Conservation (phyloP, 371 early-diverging fungal genomes). For the Dichotomocladium elegans region DNA sequence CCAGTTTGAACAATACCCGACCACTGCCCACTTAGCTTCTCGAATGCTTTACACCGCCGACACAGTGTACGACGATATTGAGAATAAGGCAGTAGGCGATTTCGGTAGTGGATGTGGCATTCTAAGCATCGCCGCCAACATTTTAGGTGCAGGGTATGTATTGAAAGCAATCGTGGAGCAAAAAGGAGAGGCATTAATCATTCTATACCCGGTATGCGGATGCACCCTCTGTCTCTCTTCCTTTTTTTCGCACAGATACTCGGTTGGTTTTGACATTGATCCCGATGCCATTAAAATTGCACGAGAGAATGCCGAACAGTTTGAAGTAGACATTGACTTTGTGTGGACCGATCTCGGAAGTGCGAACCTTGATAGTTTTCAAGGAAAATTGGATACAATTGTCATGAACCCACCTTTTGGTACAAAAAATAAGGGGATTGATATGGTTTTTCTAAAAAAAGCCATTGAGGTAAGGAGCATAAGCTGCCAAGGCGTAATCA, state of each 20-base stretch:
- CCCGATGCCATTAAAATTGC: slow-evolving; percentile 75
- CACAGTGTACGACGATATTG: slow-evolving; percentile 73
- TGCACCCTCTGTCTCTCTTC: no score
- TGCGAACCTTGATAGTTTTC: slow-evolving; percentile 34
- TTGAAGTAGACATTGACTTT: slow-evolving; percentile 67
- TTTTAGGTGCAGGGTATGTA: slow-evolving; percentile 57
- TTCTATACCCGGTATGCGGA: no score
- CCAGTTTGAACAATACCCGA: slow-evolving; percentile 84
- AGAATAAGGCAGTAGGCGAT: slow-evolving; percentile 70
- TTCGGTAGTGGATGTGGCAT: slow-evolving; percentile 86
- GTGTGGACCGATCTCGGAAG: slow-evolving; percentile 45
- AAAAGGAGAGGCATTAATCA: background rate
- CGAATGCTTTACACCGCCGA: slow-evolving; percentile 83
- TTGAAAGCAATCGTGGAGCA: background rate
- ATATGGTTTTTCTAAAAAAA: slow-evolving; percentile 72
- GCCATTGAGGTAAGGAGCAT: slow-evolving; percentile 53
- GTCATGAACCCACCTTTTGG: slow-evolving; percentile 89
- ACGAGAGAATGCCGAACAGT: slow-evolving; percentile 61
- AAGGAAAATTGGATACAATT: slow-evolving; percentile 67
- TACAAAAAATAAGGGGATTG: slow-evolving; percentile 78
- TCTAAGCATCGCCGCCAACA: slow-evolving; percentile 57
- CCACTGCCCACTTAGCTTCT: slow-evolving; percentile 80
- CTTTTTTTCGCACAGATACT: slow-evolving; percentile 52
- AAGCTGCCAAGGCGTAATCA: background rate
- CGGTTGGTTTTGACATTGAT: slow-evolving; percentile 79